phyloP scores from a whole-genome alignment of 192 early-diverging fungal genomes.

The Coemansia sp. region DNA sequence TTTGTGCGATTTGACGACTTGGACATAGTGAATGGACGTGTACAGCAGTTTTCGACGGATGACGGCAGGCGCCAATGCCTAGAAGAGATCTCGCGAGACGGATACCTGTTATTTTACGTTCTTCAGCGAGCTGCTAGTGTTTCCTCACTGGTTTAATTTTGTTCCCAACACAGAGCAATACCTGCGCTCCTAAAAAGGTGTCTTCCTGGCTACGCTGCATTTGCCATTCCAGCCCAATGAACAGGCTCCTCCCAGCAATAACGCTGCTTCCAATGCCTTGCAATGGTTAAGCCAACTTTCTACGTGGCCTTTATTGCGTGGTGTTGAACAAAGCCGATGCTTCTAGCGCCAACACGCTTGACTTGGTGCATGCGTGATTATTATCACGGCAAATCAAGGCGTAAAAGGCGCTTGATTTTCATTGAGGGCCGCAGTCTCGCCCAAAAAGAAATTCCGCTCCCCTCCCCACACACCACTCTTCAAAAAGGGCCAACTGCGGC shows the following conservation, averaged over 20 bases:
- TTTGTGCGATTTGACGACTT: slow-evolving; percentile 63
- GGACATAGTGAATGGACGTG: slow-evolving; percentile 48
- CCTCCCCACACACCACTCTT: neutral
- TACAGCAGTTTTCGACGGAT: slow-evolving; percentile 34
- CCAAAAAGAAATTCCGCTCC: neutral
- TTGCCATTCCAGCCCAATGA: too few species aligned
- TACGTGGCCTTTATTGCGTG: too few species aligned
- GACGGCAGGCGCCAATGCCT: slow-evolving; percentile 45
- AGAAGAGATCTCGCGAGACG: slow-evolving; percentile 56
- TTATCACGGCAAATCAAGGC: neutral
- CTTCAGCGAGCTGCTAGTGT: slow-evolving; percentile 38
- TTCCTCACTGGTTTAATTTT: neutral
- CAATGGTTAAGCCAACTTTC: too few species aligned
- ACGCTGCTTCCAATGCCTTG: too few species aligned
- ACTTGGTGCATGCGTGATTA: neutral
- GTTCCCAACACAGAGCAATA: neutral
- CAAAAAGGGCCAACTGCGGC: slow-evolving; percentile 20
- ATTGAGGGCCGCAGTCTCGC: neutral
- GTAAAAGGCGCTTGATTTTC: neutral
- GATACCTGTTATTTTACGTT: slow-evolving; percentile 69
- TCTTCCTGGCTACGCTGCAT: too few species aligned
- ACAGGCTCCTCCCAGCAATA: too few species aligned
- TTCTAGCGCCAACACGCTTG: too few species aligned
- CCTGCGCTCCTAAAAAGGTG: too few species aligned
- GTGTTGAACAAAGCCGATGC: too few species aligned